Evolutionary conservation across 2,329 filamentous ascomycete genomes (phyloP), one percentile per base, ranked within the genome.

Genomic region (Botrytis porri): DNA sequence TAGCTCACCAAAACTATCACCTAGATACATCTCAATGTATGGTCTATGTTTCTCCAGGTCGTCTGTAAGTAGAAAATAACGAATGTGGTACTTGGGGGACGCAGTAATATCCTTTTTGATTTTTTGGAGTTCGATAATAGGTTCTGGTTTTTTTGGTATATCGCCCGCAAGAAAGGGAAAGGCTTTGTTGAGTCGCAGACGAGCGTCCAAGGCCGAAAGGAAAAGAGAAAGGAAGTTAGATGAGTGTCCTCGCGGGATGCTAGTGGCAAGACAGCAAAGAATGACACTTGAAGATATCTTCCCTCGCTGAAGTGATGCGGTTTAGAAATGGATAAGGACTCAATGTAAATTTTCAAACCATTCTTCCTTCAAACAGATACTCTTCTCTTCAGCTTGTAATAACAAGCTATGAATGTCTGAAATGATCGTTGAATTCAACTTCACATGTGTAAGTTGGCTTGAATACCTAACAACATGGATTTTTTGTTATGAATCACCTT

Each of bases 11-110:
- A 51, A 66, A 45, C 43, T 66, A 14, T 66, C 32, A 5, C 32
- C 63, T 16, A 43, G 63, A 61, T 62, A 61, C 54, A 48, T 70
- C 54, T 70, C 39, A 70, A 70, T 62, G 29, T 45, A 62, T 20
- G 67, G 37, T 25, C 67, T 70, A n/a, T 70, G 18, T 45, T 61
- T 35, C 22, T 35, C 39, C 8, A 61, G 39, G 12, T 62, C 20
- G n/a, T 35, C n/a, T 57, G 22, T 62, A n/a, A 62, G 39, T 14
- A 62, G 2, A 16, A 70, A 62, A 32, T 48, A 62, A 32, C 25
- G n/a, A 3, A 7, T 20, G 8, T 29, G 20, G 25, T 60, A 62
- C 20, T n/a, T 22, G 10, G 29, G 39, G 1, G 25, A 20, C 20
- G 25, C 22, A n/a, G 22, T 22, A 8, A 12, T 29, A 45, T 70